Percentiles rank a stretch among this genome's conserved stretches.
phyloP scores from a whole-genome alignment of 2,329 filamentous ascomycete species.

The Verticillium nubilum region DNA sequence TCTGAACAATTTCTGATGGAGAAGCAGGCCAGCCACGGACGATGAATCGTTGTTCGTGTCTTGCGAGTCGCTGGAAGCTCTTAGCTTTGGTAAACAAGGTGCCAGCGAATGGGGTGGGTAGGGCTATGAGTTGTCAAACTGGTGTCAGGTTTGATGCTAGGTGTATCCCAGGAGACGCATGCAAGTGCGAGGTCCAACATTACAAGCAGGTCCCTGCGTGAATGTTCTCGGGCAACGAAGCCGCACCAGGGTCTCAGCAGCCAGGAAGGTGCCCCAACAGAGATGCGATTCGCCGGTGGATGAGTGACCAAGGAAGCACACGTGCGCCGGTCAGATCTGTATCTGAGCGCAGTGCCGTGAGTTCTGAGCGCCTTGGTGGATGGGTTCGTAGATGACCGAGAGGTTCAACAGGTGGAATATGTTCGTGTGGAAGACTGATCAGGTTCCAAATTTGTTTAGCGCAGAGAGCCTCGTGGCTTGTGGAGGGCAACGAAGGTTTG shows the following conservation, averaged over 20 bases:
- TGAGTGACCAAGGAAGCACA: constrained; percentile 1
- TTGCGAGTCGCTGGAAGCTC: constrained; percentile 12
- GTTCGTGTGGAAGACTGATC: neutral
- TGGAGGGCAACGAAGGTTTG: neutral
- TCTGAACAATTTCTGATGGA: constrained; percentile 2
- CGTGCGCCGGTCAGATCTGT: constrained; percentile 7
- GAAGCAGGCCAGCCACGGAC: constrained; percentile 10
- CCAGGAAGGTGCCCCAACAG: constrained; percentile 8
- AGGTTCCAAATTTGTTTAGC: neutral
- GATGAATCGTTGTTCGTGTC: constrained; percentile 12
- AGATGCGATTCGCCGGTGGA: constrained; percentile 13
- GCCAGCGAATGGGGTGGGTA: constrained; percentile 20
- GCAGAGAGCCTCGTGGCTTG: neutral
- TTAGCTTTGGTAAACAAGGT: constrained; percentile 15
- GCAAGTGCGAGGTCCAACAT: constrained; percentile 28
- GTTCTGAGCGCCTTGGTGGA: neutral
- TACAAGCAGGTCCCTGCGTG: constrained; percentile 35
- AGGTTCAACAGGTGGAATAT: neutral
- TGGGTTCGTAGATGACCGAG: neutral
- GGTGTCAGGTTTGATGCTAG: constrained; percentile 30
- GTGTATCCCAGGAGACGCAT: constrained; percentile 33
- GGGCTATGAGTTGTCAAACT: constrained; percentile 29
- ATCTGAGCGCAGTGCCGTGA: neutral
- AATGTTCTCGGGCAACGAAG: constrained; percentile 31
- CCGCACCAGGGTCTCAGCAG: constrained; percentile 34